Evolutionary conservation across 371 early-diverging fungal species (phyloP).

Genomic region (Batrachochytrium dendrobatidis): DNA sequence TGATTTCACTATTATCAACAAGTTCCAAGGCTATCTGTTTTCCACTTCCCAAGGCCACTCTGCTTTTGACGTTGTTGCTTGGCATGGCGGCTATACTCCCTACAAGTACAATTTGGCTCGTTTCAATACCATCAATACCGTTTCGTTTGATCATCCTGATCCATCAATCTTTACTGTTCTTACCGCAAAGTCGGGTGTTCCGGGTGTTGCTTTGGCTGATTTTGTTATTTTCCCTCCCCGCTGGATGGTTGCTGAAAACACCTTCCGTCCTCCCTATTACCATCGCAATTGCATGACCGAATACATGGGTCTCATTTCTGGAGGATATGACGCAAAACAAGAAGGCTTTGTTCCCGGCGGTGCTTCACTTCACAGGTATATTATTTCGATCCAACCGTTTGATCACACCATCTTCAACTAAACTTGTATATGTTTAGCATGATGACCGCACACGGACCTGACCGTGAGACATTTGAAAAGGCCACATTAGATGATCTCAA

Average conservation of each 20-base stretch:
- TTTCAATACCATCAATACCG: conserved; percentile 82
- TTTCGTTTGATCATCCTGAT: conserved; percentile 86
- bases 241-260: conserved; percentile 88
- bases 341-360: conserved; percentile 89
- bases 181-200: conserved; percentile 79
- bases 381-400: background rate
- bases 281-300: conserved; percentile 88
- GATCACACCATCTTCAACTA: background rate
- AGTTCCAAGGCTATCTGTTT: conserved; percentile 78
- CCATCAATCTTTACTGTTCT: conserved; percentile 94
- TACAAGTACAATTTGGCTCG: conserved; percentile 86
- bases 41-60: conserved; percentile 59
- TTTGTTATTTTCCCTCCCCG: conserved; percentile 97
- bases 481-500: conserved; percentile 65
- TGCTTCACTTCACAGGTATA: conserved; percentile 63
- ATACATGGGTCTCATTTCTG: conserved; percentile 92
- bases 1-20: conserved; percentile 55
- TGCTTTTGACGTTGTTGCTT: conserved; percentile 94
- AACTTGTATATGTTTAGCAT: conserved; percentile 38
- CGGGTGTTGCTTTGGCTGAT: conserved; percentile 88
- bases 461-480: conserved; percentile 69
- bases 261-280: conserved; percentile 83
- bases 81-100: conserved; percentile 97
- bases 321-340: conserved; percentile 89
- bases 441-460: conserved; percentile 94